A percentile compares a stretch with the other conserved stretches of the same genome.
These are phyloP conservation scores for Penicillium subrubescens DNA, from an alignment of 495 filamentous ascomycete species.

Conservation along the genomic window DNA sequence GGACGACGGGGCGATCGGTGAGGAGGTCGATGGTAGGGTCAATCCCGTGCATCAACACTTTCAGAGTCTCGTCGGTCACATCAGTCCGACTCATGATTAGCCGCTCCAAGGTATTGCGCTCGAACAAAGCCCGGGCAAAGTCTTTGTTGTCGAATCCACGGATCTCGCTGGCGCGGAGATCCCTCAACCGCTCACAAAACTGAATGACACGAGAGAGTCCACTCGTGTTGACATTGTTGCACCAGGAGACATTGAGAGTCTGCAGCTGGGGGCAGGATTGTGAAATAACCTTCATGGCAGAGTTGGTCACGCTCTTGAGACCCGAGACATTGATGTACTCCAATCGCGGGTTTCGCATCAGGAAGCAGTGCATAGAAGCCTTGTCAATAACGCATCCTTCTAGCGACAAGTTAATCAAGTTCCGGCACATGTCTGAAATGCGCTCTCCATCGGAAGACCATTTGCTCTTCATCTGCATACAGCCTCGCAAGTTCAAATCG, in stretches of 20 bases:
- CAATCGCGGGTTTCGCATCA: conserved; percentile 75
- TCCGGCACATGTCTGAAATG: conserved; percentile 77
- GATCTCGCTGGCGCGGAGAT: conserved; percentile 83
- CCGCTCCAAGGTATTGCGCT: conserved; percentile 77
- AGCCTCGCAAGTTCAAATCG: conserved; percentile 84
- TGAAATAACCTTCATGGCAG: conserved; percentile 83
- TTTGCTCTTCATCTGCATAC: conserved; percentile 74
- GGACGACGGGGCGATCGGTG: conserved; percentile 72
- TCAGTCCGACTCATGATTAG: conserved; percentile 79
- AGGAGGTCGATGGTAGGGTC: conserved; percentile 77
- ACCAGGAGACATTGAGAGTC: conserved; percentile 89
- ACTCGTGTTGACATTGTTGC: conserved; percentile 76
- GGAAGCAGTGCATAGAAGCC: conserved; percentile 74
- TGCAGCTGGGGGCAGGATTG: conserved; percentile 80
- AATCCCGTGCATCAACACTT: conserved; percentile 70
- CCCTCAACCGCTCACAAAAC: conserved; percentile 70
- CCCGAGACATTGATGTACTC: conserved; percentile 84
- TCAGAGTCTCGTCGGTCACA: conserved; percentile 70
- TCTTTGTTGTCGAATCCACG: conserved; percentile 72
- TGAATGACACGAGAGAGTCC: conserved; percentile 75
- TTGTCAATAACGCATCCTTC: conserved; percentile 89
- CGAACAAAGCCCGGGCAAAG: conserved; percentile 71
- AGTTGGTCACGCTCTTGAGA: conserved; percentile 76
- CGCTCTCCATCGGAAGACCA: conserved; percentile 68
- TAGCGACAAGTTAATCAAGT: conserved; percentile 82